Evolutionary conservation across 1,284 basidiomycete species (phyloP), one percentile per base, ranked within the genome.

Genomic region (Trichosporon asahii): DNA sequence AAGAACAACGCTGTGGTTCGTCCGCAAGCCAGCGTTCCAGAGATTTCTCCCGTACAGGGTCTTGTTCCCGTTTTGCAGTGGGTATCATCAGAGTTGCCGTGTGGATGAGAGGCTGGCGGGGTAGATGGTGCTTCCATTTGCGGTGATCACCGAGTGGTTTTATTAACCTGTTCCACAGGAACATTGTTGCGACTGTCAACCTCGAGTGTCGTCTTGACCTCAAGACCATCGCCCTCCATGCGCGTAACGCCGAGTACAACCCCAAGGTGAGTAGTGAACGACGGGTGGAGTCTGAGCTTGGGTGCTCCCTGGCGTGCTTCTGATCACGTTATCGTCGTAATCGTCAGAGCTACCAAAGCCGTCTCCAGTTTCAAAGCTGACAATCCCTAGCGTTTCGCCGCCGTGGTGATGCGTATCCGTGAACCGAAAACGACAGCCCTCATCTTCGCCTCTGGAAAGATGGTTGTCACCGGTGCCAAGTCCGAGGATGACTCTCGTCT

Each of bases 321-420:
- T 44, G 69, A 23, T 37, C n/a, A 25, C 33, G 29, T 71, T 55
- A 8, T 11, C 31, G 18, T 15, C 35, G 31, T 40, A 35, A 64
- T 25, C 55, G 7, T n/a, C 64, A 15, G 21, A 49, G 31, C 65
- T 44, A 23, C 21, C 15, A 21, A 18, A 25, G 12, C 27, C 44
- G 11, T 33, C 40, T 40, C 65, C 35, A 29, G 14, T 46, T 23
- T 31, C 37, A 44, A 44, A 29, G 79, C 83, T 87, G 85, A 85
- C 86, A 83, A 69, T 15, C 15, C 40, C 57, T 88, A 98, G 95
- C 95, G 97, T 91, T 99, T 99, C 86, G 97, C 97, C 75, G 97
- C 97, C 72, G 97, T 99, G 75, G 99, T 99, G 85, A 99, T 99
- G 97, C 94, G 97, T 85, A 99, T 99, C 81, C 94, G 97, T 78